phyloP scores from a whole-genome alignment of 208 protist genomes.

The Endotrypanum monterogeii region DNA sequence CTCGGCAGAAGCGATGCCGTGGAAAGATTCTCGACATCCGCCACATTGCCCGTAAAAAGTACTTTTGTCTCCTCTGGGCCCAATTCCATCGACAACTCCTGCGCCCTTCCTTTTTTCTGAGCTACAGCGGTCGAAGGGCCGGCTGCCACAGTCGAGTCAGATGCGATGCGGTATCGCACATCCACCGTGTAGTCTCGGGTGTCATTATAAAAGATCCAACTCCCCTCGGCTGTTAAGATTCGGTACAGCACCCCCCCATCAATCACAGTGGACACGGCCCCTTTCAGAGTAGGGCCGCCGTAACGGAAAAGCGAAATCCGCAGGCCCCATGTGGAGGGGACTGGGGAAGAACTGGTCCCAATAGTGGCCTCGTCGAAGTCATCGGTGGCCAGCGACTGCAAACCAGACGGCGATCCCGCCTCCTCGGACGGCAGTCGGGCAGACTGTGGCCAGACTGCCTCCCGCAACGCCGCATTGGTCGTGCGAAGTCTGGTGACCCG shows the following conservation, averaged over 20 bases:
- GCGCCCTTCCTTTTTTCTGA: constrained; percentile 6
- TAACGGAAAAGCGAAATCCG: constrained; percentile 25
- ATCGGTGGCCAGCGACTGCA: not conserved
- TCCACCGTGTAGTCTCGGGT: constrained; percentile 42
- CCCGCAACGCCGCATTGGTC: not conserved
- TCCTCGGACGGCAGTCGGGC: not conserved
- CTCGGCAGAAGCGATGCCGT: constrained; percentile 14
- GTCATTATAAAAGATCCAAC: constrained; percentile 59
- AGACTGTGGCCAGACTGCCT: not conserved
- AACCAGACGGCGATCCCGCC: not conserved
- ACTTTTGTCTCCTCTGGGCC: constrained; percentile 45
- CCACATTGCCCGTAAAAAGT: constrained; percentile 47
- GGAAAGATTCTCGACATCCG: constrained; percentile 48
- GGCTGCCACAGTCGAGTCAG: constrained; percentile 39
- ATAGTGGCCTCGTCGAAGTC: constrained; percentile 31
- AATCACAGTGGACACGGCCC: constrained; percentile 48
- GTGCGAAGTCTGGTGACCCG: not conserved
- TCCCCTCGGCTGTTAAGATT: constrained; percentile 47
- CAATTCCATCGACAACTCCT: constrained; percentile 39
- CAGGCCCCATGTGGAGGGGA: constrained; percentile 27
- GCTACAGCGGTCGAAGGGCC: constrained; percentile 10
- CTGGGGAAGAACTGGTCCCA: not conserved
- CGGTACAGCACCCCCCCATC: constrained; percentile 58
- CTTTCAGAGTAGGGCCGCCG: constrained; percentile 27
- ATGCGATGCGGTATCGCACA: constrained; percentile 47